Conservation (phyloP, 2,329 filamentous ascomycete genomes). For the Hypomyces perniciosus region DNA sequence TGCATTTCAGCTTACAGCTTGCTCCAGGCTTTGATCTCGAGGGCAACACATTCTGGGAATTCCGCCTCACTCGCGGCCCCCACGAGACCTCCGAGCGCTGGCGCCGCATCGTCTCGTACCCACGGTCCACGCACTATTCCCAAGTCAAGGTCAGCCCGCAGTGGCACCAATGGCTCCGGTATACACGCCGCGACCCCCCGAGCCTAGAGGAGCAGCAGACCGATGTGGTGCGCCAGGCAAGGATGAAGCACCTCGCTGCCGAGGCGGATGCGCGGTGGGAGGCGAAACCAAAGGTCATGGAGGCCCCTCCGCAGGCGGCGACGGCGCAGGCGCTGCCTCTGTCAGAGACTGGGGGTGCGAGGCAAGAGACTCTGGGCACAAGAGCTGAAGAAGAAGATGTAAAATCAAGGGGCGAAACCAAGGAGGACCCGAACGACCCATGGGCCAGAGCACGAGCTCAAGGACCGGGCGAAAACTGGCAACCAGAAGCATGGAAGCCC, state of each 20-base stretch:
- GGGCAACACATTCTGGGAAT: constrained; percentile 66
- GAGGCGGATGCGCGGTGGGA: constrained; percentile 60
- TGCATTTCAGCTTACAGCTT: too few species aligned
- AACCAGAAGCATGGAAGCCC: constrained; percentile 58
- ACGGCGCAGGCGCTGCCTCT: constrained; percentile 16
- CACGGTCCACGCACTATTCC: constrained; percentile 46
- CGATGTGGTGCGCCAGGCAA: constrained; percentile 47
- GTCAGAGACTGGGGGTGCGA: background rate
- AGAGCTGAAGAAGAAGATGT: background rate
- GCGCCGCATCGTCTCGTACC: constrained; percentile 58
- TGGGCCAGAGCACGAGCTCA: constrained; percentile 47
- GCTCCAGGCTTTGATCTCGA: constrained; percentile 55
- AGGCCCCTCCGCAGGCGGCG: constrained; percentile 24
- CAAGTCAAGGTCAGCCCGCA: constrained; percentile 52
- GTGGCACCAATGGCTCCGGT: constrained; percentile 65
- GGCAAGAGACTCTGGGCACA: background rate
- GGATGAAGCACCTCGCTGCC: constrained; percentile 51
- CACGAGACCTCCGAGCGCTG: constrained; percentile 35
- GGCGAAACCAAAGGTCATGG: constrained; percentile 48
- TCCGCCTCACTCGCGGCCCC: constrained; percentile 44
- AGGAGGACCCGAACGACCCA: constrained; percentile 38
- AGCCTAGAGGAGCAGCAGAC: constrained; percentile 49
- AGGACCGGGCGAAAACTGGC: constrained; percentile 59
- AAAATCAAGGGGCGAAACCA: constrained; percentile 8
- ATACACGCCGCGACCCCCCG: constrained; percentile 50